A percentile compares a stretch with the other conserved stretches of the same genome.
Conservation (phyloP, 305 asterid genomes). For the Fraxinus xanthoxyloides region DNA sequence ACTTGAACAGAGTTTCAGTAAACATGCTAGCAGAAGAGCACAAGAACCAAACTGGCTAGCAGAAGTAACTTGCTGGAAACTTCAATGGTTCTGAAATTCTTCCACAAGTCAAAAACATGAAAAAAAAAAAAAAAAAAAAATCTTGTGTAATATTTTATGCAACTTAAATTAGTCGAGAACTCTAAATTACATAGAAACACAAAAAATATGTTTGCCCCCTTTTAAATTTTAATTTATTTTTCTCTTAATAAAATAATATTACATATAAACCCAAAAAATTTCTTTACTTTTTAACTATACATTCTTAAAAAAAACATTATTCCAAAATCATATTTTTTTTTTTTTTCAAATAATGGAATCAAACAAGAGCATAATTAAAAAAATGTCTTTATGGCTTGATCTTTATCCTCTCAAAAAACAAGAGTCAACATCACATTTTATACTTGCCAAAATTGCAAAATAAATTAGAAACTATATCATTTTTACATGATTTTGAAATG, state of each 20-base stretch:
- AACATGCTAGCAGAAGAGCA: constrained; percentile 19
- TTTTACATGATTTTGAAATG: neutral
- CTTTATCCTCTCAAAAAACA: neutral
- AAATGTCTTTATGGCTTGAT: neutral
- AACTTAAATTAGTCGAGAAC: neutral
- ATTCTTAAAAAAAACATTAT: too few relatives aligned
- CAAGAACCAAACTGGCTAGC: constrained; percentile 16
- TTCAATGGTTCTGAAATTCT: constrained; percentile 16
- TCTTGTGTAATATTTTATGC: too few relatives aligned
- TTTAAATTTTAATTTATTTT: too few relatives aligned
- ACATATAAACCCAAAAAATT: too few relatives aligned
- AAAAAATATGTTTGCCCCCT: too few relatives aligned
- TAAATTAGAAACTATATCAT: too few relatives aligned
- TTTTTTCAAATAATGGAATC: too few relatives aligned
- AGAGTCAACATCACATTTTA: neutral
- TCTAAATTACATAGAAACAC: neutral
- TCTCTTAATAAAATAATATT: too few relatives aligned
- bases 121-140: neutral
- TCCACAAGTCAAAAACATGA: constrained; percentile 17
- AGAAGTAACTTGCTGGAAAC: constrained; percentile 13
- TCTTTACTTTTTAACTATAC: too few relatives aligned
- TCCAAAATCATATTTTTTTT: too few relatives aligned
- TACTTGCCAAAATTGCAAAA: neutral
- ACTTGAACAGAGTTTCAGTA: constrained; percentile 19
- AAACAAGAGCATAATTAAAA: too few relatives aligned